Evolutionary conservation across 495 filamentous ascomycete genomes (phyloP).

Genomic region (Pseudotulostoma volvatum): DNA sequence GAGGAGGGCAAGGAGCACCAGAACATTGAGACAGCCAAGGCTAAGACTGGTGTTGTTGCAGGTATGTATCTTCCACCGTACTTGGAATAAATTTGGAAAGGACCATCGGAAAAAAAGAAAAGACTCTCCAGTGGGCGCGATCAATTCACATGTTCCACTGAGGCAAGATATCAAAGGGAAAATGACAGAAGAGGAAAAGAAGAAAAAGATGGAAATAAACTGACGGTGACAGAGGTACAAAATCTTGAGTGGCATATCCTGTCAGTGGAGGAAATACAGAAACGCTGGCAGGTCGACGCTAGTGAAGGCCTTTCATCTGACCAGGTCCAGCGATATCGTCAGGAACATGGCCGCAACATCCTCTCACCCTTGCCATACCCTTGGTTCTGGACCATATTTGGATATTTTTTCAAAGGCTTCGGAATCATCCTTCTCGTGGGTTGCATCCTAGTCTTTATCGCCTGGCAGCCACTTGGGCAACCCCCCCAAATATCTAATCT

Average conservation of each 20-base stretch:
- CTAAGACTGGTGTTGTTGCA: constrained; percentile 23
- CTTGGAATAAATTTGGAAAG: too few relatives aligned
- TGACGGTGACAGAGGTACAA: constrained; percentile 11
- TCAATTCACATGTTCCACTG: too few relatives aligned
- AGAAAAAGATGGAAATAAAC: neutral
- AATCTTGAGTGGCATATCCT: constrained; percentile 40
- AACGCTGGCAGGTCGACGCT: constrained; percentile 33
- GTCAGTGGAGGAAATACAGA: constrained; percentile 34
- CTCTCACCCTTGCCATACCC: constrained; percentile 39
- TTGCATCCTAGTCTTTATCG: constrained; percentile 46
- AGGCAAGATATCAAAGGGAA: too few relatives aligned
- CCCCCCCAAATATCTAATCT: constrained; percentile 49
- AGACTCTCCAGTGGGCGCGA: too few relatives aligned
- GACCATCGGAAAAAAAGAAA: too few relatives aligned
- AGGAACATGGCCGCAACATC: constrained; percentile 38
- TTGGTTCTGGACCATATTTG: constrained; percentile 32
- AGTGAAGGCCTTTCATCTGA: constrained; percentile 34
- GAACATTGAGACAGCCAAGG: constrained; percentile 20
- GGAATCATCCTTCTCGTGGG: constrained; percentile 47
- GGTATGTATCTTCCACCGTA: constrained; percentile 20
- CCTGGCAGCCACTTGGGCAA: constrained; percentile 53
- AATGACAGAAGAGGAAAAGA: neutral
- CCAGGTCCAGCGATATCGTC: constrained; percentile 23
- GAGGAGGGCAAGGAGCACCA: constrained; percentile 30
- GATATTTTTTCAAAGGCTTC: constrained; percentile 56